Conservation (phyloP, 2,329 filamentous ascomycete species). For the Nemania diffusa region DNA sequence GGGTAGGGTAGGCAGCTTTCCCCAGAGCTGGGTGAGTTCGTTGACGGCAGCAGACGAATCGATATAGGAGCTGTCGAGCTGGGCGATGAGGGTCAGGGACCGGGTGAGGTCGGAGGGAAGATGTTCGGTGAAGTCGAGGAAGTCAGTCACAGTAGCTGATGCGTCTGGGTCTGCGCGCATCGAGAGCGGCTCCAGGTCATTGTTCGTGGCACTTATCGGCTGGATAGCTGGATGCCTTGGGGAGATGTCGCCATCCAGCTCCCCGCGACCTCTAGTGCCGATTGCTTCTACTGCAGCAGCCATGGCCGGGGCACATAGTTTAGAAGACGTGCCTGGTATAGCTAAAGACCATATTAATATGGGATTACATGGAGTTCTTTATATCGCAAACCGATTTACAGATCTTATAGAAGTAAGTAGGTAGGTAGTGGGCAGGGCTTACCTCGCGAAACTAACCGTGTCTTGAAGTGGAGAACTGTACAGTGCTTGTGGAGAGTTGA, state of each 20-base stretch:
- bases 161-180: constrained; percentile 72
- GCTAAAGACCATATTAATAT: constrained; percentile 25
- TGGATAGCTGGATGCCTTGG: constrained; percentile 43
- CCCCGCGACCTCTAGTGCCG: constrained; percentile 35
- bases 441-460: constrained; percentile 13
- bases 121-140: constrained; percentile 76
- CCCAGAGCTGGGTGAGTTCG: constrained; percentile 67
- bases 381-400: too few species aligned
- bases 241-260: constrained; percentile 47
- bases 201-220: constrained; percentile 45
- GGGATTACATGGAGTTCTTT: neutral
- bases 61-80: constrained; percentile 69
- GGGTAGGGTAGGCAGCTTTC: constrained; percentile 62
- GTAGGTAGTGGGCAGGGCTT: too few species aligned
- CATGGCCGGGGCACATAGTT: constrained; percentile 33
- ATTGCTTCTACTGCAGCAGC: constrained; percentile 40
- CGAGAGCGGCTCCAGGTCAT: constrained; percentile 57
- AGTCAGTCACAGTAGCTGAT: constrained; percentile 75
- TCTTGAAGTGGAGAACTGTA: constrained; percentile 9
- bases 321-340: neutral
- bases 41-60: constrained; percentile 66
- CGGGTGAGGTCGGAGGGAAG: constrained; percentile 73
- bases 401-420: too few species aligned
- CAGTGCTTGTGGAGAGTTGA: neutral
- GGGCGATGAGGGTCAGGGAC: constrained; percentile 72